Evolutionary conservation across 257 asterid species (phyloP).

Genomic region (Solanum piurae): DNA sequence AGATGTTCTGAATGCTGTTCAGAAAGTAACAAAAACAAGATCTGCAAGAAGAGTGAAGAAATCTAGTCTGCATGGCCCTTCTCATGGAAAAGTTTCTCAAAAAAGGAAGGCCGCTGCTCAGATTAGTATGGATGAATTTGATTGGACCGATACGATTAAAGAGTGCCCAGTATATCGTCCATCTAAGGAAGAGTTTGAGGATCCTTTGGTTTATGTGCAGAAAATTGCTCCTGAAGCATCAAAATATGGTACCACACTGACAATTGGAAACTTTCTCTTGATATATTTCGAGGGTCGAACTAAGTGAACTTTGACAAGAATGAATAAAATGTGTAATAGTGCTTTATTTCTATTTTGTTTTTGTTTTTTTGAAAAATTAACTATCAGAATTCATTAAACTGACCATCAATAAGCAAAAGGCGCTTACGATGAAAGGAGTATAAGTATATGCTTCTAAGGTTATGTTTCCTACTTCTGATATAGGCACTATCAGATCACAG

Average conservation of each 20-base stretch:
- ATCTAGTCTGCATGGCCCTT: not conserved
- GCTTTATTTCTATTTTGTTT: not conserved
- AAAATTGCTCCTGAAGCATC: conserved; percentile 37
- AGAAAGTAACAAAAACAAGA: not conserved
- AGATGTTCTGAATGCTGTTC: not conserved
- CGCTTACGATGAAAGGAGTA: not conserved
- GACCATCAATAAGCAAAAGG: not conserved
- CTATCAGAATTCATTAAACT: not conserved
- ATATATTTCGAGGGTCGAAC: not conserved
- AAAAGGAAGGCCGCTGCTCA: not conserved
- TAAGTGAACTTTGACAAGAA: not conserved
- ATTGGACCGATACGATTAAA: conserved; percentile 14
- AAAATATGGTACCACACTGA: conserved; percentile 20
- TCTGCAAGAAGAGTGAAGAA: not conserved
- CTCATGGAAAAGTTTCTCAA: not conserved
- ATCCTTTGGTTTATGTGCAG: conserved; percentile 23
- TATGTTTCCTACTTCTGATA: not conserved
- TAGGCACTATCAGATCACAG: not conserved
- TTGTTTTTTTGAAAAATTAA: not conserved
- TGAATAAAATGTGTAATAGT: not conserved
- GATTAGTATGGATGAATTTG: not conserved
- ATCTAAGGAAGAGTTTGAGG: conserved; percentile 28
- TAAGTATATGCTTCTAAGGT: not conserved
- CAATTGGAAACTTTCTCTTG: not conserved
- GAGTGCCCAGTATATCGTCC: conserved; percentile 37